phyloP scores from a whole-genome alignment of 2,329 filamentous ascomycete species.

The Myriosclerotinia scirpicola region DNA sequence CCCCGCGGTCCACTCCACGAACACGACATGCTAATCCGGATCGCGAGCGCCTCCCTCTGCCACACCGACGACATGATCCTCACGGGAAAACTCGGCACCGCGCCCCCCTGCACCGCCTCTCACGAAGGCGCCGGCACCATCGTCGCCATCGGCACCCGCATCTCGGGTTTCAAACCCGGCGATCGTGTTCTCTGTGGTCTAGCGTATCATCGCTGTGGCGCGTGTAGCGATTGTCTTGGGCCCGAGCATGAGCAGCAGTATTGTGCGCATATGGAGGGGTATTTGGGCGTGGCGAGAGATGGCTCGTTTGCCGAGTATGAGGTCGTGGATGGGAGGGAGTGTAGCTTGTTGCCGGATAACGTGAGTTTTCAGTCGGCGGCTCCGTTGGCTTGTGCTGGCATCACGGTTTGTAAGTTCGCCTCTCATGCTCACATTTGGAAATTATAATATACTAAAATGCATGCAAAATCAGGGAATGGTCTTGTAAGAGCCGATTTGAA shows the following conservation, averaged over 20 bases:
- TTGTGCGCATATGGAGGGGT: conserved; percentile 48
- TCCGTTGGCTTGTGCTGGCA: conserved; percentile 56
- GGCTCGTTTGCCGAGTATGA: conserved; percentile 60
- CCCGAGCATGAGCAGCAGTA: conserved; percentile 54
- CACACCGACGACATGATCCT: conserved; percentile 61
- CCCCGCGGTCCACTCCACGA: conserved; percentile 46
- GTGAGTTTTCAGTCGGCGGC: conserved; percentile 53
- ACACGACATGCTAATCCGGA: conserved; percentile 59
- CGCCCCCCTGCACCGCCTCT: conserved; percentile 54
- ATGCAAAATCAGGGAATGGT: conserved; percentile 33
- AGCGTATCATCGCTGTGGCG: conserved; percentile 52
- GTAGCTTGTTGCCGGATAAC: conserved; percentile 49
- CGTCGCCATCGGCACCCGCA: conserved; percentile 38
- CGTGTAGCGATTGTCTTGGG: conserved; percentile 53
- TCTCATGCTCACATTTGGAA: neutral
- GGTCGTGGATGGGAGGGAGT: conserved; percentile 49
- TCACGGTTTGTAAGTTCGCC: conserved; percentile 38
- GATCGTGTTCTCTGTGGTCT: conserved; percentile 55
- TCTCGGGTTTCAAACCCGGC: conserved; percentile 39
- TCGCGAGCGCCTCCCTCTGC: conserved; percentile 57
- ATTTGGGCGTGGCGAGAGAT: conserved; percentile 51
- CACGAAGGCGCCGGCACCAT: conserved; percentile 39
- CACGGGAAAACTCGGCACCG: conserved; percentile 49
- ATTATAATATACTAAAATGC: neutral
- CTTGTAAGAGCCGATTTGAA: conserved; percentile 41